Evolutionary conservation across 192 early-diverging fungal species (phyloP), one percentile per base, ranked within the genome.

Genomic region (Globomyces pollinis-pini): DNA sequence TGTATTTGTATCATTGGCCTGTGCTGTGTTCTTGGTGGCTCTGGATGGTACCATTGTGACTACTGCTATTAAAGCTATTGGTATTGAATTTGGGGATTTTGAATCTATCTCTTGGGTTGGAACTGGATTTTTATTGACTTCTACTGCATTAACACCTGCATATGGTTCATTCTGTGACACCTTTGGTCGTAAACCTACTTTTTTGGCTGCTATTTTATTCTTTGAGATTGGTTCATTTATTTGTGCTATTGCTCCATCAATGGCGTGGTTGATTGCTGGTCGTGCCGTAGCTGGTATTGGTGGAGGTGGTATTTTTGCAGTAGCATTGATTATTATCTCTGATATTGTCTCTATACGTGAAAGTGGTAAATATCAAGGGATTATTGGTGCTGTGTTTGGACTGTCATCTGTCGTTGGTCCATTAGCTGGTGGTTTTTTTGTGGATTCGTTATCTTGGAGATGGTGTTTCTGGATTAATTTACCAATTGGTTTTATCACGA

Each of bases 141-240:
- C 60, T 24, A 88, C 88, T 0, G 77, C 91, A 7, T 73, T 88
- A 54, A 75, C 85, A 50, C 86, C 87, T 50, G 65, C 77, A 2
- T 93, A 92, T 68, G 90, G 85, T 44, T 88, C 89, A 61, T 78
- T 96, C 52, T 81, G 88, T 42, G 93, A 98, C 61, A 95, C 95
- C 57, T 88, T 94, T 71, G 94, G 91, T 21, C 81, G 91, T 30
- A 88, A 91, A 60, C 50, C 67, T n/a, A 79, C 80, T n/a, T 82
- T 96, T 29, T 55, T 93, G 0, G 75, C 81, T 31, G 86, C 89
- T 1, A 80, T 91, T 33, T 45, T 73, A 23, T 59, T 92, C 24
- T 98, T 98, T 64, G 78, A 85, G 52, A 44, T 86, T 6, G 93
- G 93, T 3, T 90, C 87, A 0, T 61, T 88, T 1, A 67, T 94